Percentiles rank a stretch among this genome's conserved stretches.
Conservation (phyloP, 2,329 filamentous ascomycete species). For the Eurotiales sp. region DNA sequence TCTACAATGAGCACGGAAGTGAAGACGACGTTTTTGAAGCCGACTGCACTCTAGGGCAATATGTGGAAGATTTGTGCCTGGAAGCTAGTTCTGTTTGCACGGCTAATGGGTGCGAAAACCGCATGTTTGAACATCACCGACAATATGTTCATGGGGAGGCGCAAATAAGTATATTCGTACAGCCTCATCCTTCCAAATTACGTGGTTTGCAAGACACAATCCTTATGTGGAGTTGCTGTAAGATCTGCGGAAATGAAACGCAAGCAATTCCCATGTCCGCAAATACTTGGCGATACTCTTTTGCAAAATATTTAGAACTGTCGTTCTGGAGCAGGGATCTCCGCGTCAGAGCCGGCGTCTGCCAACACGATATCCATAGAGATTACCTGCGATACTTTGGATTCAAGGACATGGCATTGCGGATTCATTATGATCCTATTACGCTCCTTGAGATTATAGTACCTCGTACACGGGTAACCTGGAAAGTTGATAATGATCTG, state of each 20-base stretch:
- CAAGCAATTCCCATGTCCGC: constrained; percentile 88
- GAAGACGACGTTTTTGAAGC: constrained; percentile 67
- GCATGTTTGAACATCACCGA: constrained; percentile 87
- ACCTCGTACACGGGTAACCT: constrained; percentile 82
- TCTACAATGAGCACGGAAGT: constrained; percentile 83
- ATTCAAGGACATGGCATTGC: constrained; percentile 76
- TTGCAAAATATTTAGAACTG: constrained; percentile 96
- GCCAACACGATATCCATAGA: constrained; percentile 85
- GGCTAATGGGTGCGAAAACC: constrained; percentile 79
- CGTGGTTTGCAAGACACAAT: constrained; percentile 69
- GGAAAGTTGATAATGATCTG: constrained; percentile 95
- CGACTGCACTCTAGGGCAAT: constrained; percentile 91
- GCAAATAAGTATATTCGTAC: constrained; percentile 85
- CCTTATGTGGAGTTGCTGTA: constrained; percentile 97
- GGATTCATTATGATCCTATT: constrained; percentile 89
- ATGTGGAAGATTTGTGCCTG: constrained; percentile 84
- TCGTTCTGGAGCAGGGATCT: constrained; percentile 91
- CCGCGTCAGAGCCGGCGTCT: constrained; percentile 69
- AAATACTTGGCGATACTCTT: constrained; percentile 95
- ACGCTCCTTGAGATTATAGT: constrained; percentile 93
- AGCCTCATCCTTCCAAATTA: constrained; percentile 66
- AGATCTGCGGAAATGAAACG: constrained; percentile 85
- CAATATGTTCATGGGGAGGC: constrained; percentile 97
- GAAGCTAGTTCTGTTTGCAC: constrained; percentile 73
- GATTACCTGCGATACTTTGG: constrained; percentile 94